Conservation (phyloP, 2,329 filamentous ascomycete species). For the Talaromyces albobiverticillius region DNA sequence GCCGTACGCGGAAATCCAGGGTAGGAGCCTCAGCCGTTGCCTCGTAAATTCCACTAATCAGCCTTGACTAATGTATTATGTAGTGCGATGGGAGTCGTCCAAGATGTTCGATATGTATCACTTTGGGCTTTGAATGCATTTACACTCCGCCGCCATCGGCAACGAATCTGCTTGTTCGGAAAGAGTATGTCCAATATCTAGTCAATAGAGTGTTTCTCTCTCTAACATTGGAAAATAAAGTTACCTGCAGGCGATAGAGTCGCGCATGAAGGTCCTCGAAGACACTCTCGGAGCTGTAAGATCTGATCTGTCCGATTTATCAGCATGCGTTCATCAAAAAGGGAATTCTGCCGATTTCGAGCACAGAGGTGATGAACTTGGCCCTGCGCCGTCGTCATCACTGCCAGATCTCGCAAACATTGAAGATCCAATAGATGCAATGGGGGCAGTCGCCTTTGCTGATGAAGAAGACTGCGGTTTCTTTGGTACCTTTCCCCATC, state of each 20-base stretch:
- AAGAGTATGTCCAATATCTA: slow-evolving; percentile 27
- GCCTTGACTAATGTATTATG: too few species aligned
- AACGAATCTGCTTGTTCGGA: slow-evolving; percentile 40
- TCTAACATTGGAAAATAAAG: not conserved
- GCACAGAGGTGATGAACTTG: not conserved
- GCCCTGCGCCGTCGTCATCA: too few species aligned
- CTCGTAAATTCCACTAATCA: too few species aligned
- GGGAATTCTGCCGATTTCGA: not conserved
- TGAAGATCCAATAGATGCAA: slow-evolving; percentile 33
- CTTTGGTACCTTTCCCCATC: too few species aligned
- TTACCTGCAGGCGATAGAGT: slow-evolving; percentile 25
- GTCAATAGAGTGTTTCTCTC: not conserved
- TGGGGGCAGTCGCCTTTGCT: slow-evolving; percentile 34
- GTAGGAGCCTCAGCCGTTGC: not conserved
- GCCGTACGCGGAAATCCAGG: slow-evolving; percentile 31
- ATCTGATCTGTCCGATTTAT: slow-evolving; percentile 16
- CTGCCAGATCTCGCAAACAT: slow-evolving; percentile 16
- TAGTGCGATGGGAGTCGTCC: slow-evolving; percentile 45
- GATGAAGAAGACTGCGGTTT: slow-evolving; percentile 37
- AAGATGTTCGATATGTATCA: slow-evolving; percentile 41
- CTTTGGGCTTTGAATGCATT: slow-evolving; percentile 43
- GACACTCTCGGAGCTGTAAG: too few species aligned
- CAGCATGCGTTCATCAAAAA: not conserved
- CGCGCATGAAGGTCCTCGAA: slow-evolving; percentile 27
- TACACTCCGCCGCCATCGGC: slow-evolving; percentile 38